These are phyloP conservation scores for Prunus mira DNA, from an alignment of 306 rosid species.

Conservation along the genomic window DNA sequence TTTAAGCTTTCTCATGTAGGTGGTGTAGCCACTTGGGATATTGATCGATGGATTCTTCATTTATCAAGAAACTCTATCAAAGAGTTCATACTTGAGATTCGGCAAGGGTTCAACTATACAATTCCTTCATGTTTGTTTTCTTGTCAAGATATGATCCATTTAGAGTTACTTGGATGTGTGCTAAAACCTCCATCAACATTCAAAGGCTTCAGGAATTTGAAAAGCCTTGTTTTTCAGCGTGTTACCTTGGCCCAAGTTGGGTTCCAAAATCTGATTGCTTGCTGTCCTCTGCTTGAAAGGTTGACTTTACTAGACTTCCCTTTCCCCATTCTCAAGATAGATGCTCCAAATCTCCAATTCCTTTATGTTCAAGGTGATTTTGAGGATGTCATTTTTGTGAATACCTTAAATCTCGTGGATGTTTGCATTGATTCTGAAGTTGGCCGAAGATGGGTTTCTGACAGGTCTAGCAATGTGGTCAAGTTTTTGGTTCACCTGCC, in stretches of 20 bases:
- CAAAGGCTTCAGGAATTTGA: conserved; percentile 48
- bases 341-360: conserved; percentile 7
- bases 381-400: conserved; percentile 38
- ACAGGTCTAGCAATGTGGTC: conserved; percentile 39
- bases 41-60: conserved; percentile 53
- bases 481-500: conserved; percentile 44
- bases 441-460: conserved; percentile 27
- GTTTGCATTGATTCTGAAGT: conserved; percentile 35
- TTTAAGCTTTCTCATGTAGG: conserved; percentile 40
- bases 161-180: conserved; percentile 43
- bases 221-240: conserved; percentile 43
- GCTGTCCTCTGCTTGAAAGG: background rate
- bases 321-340: background rate
- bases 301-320: background rate
- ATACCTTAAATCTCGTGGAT: conserved; percentile 40
- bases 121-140: conserved; percentile 43
- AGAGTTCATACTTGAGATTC: conserved; percentile 48
- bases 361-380: conserved; percentile 34
- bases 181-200: conserved; percentile 42
- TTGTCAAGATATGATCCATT: conserved; percentile 42
- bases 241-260: conserved; percentile 46
- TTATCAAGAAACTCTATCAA: conserved; percentile 38
- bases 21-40: conserved; percentile 30
- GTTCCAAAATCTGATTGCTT: background rate
- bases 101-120: conserved; percentile 46